Conservation (phyloP, 805 yeast genomes). For the Sugiyamaella lignohabitans region DNA sequence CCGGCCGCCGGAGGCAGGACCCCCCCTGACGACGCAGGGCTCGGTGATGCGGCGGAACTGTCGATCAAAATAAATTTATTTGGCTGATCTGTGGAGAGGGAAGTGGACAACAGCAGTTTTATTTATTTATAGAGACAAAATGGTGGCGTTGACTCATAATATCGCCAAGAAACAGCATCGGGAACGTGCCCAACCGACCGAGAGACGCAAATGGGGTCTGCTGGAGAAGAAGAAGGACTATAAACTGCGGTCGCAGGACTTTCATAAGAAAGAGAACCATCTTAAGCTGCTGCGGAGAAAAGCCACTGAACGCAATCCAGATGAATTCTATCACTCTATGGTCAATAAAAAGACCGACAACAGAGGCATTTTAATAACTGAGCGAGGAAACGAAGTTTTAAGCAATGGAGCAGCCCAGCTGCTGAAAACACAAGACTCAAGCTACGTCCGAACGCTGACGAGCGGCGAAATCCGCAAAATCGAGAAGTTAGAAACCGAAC, state of each 20-base stretch:
- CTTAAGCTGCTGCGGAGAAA: slow-evolving; percentile 67
- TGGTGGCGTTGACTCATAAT: slow-evolving; percentile 45
- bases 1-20: too few species aligned
- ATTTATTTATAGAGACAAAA: too few species aligned
- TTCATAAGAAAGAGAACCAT: slow-evolving; percentile 50
- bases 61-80: too few species aligned
- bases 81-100: too few species aligned
- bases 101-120: too few species aligned
- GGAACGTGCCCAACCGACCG: slow-evolving; percentile 82
- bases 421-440: slow-evolving; percentile 84
- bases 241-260: slow-evolving; percentile 59
- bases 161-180: slow-evolving; percentile 94
- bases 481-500: slow-evolving; percentile 41
- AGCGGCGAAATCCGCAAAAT: slow-evolving; percentile 62
- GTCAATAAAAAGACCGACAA: slow-evolving; percentile 58
- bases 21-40: too few species aligned
- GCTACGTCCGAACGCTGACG: slow-evolving; percentile 73
- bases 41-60: too few species aligned
- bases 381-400: slow-evolving; percentile 48
- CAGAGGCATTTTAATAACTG: slow-evolving; percentile 59
- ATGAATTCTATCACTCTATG: slow-evolving; percentile 97
- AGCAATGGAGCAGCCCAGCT: slow-evolving; percentile 72
- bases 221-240: slow-evolving; percentile 91
- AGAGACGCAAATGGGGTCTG: slow-evolving; percentile 70
- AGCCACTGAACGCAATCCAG: slow-evolving; percentile 74